Base-by-base conservation (phyloP, 495 filamentous ascomycete species). In the Trichoderma reesei region DNA sequence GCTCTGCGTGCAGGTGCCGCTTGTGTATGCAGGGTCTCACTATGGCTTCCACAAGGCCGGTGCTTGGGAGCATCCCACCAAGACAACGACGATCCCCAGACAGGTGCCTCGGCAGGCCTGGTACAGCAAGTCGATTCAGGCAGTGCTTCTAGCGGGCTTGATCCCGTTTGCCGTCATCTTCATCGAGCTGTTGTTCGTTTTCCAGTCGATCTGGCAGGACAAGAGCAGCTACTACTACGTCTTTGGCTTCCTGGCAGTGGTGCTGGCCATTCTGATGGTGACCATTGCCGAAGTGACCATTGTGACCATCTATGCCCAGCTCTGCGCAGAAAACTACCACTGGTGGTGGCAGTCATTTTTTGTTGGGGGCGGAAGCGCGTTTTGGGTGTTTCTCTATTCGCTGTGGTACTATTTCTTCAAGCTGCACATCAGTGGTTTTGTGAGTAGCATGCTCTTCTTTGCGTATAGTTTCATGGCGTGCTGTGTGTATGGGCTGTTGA, bases 291-390 rank as follows among this genome's bases (percentile, higher is more conserved):
- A 97, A 79, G 91, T 95, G 63, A 95, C 91, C 1, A 86, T 97
- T 37, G 90, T 96, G 61, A 88, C 86, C 3, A 92, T 91, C 16
- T 97, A 97, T 72, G 85, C 89, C 56, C 88, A 90, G 72, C 84
- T 97, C 31, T 96, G 92, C 75, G 77, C 85, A 11, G 92, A 92
- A 86, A 93, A 96, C 72, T 91, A 96, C 74, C 83, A 94, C 72
- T 97, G 92, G 92, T 95, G 90, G 90, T 96, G 91, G 91, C 88
- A 91, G 71, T 90, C 88, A 67, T 94, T 97, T 78, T 73, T 91
- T 42, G 84, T 92, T 16, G 92, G 92, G 48, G 88, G 87, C 61
- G 87, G 88, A 68, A 89, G 85, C 67, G 85, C 88, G 2, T 74
- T 91, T 66, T 97, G 92, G 92, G 85, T 97, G 44, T 95, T 93